Conservation (phyloP, 352 stramenopile genomes). For the Phytophthora podocarpi region DNA sequence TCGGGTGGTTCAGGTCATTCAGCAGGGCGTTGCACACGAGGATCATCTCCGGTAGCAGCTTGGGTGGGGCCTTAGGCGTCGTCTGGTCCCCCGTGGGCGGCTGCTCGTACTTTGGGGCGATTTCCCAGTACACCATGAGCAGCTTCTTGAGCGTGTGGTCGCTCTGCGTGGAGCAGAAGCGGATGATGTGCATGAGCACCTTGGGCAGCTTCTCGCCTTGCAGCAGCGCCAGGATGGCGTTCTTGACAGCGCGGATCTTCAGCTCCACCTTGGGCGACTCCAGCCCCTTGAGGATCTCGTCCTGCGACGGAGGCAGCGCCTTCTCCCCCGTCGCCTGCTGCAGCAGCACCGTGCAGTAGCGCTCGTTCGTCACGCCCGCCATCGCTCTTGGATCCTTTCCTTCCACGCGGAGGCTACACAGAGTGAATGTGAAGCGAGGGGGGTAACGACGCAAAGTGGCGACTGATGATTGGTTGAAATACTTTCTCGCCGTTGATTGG, state of each 20-base stretch:
- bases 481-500: no score
- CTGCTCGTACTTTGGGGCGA: slow-evolving; percentile 98
- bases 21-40: slow-evolving; percentile 99
- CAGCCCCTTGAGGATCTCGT: slow-evolving; percentile 98
- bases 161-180: slow-evolving; percentile 99
- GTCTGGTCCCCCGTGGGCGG: slow-evolving; percentile 30
- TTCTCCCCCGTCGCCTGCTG: slow-evolving; percentile 70
- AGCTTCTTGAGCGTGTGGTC: slow-evolving; percentile 99
- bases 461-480: slow-evolving; percentile 27
- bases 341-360: slow-evolving; percentile 87
- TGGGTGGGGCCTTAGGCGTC: slow-evolving; percentile 63
- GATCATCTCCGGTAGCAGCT: slow-evolving; percentile 99
- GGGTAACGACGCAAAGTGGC: slow-evolving; percentile 22
- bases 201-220: slow-evolving; percentile 98
- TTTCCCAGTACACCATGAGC: slow-evolving; percentile 99
- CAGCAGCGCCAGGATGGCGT: slow-evolving; percentile 97
- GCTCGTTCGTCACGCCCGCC: slow-evolving; percentile 83
- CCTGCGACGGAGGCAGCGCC: slow-evolving; percentile 80
- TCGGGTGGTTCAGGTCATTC: slow-evolving; percentile 99
- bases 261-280: slow-evolving; percentile 95
- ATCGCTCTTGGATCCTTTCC: slow-evolving; percentile 37
- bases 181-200: slow-evolving; percentile 99
- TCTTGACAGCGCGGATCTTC: slow-evolving; percentile 98
- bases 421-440: slow-evolving; percentile 9
- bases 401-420: slow-evolving; percentile 22